phyloP scores from a whole-genome alignment of 495 filamentous ascomycete species.

The Penicillium waksmanii region DNA sequence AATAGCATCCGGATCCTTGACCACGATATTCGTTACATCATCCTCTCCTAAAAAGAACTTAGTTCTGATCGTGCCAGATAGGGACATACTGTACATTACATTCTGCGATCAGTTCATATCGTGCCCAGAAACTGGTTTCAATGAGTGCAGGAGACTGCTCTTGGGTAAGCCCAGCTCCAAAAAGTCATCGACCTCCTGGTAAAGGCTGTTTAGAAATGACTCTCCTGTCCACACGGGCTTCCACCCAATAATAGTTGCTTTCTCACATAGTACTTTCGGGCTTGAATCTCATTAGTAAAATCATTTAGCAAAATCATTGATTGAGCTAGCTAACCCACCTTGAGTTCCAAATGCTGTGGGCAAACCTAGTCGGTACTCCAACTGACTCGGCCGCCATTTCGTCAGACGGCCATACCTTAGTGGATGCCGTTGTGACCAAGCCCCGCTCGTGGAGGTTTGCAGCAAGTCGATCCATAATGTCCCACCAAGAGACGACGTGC shows the following conservation, averaged over 20 bases:
- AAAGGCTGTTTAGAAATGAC: constrained; percentile 8
- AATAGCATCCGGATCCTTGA: too few species aligned
- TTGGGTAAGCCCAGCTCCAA: constrained; percentile 12
- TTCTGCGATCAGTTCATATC: not conserved
- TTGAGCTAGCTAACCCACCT: not conserved
- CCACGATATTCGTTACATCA: too few species aligned
- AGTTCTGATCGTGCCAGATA: too few species aligned
- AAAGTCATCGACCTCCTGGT: constrained; percentile 13
- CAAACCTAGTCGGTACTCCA: constrained; percentile 3
- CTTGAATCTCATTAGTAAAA: not conserved
- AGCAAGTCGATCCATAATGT: constrained; percentile 3
- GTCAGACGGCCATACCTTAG: constrained; percentile 8
- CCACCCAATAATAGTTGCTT: constrained; percentile 7
- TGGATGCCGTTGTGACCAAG: not conserved
- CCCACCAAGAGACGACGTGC: constrained; percentile 5
- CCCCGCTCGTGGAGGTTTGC: constrained; percentile 1
- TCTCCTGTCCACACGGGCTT: constrained; percentile 8
- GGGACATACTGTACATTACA: not conserved
- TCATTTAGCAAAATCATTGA: not conserved
- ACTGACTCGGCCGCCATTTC: constrained; percentile 8
- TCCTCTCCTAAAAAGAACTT: too few species aligned
- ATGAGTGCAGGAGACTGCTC: constrained; percentile 5
- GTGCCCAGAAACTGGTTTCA: not conserved
- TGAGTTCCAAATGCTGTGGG: constrained; percentile 7
- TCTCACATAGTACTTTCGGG: constrained; percentile 2